A percentile compares a stretch with the other conserved stretches of the same genome.
Evolutionary conservation across 2,329 filamentous ascomycete species (phyloP).

Genomic region (Phyllosticta citriasiana): DNA sequence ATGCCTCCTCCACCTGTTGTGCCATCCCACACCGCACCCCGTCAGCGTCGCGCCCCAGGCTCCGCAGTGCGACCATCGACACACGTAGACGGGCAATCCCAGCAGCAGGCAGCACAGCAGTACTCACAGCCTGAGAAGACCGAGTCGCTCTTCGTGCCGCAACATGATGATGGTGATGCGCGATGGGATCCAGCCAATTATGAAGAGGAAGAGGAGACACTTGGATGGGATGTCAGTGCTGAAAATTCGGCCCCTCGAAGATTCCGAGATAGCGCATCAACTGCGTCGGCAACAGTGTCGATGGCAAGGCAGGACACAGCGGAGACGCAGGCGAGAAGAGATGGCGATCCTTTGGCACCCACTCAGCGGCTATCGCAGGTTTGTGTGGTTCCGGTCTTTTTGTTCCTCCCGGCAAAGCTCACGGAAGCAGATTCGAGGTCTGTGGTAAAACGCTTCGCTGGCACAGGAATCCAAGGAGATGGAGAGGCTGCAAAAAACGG

Average conservation of each 20-base stretch:
- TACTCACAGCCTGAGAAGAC: slow-evolving; percentile 33
- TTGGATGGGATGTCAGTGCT: slow-evolving; percentile 65
- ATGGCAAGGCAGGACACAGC: not conserved
- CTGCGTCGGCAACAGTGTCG: slow-evolving; percentile 12
- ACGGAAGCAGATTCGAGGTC: not conserved
- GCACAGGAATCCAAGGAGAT: not conserved
- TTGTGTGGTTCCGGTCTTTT: slow-evolving; percentile 16
- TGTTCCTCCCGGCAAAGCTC: not conserved
- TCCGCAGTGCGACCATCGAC: slow-evolving; percentile 17
- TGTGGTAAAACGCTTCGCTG: not conserved
- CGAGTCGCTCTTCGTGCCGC: slow-evolving; percentile 60
- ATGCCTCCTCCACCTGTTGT: slow-evolving; percentile 34
- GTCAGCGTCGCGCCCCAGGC: slow-evolving; percentile 19
- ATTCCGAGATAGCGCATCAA: slow-evolving; percentile 30
- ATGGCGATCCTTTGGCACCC: slow-evolving; percentile 46
- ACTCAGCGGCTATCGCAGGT: slow-evolving; percentile 67
- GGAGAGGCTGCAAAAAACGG: not conserved
- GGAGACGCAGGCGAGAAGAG: not conserved
- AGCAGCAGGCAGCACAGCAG: slow-evolving; percentile 17
- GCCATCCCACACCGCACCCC: slow-evolving; percentile 21
- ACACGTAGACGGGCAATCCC: slow-evolving; percentile 15
- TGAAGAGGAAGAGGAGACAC: slow-evolving; percentile 54
- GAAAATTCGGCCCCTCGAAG: slow-evolving; percentile 37
- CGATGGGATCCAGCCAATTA: slow-evolving; percentile 63
- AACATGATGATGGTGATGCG: slow-evolving; percentile 53